Evolutionary conservation across 352 stramenopile genomes (phyloP), one percentile per base, ranked within the genome.

Genomic region (Globisporangium sylvaticum): DNA sequence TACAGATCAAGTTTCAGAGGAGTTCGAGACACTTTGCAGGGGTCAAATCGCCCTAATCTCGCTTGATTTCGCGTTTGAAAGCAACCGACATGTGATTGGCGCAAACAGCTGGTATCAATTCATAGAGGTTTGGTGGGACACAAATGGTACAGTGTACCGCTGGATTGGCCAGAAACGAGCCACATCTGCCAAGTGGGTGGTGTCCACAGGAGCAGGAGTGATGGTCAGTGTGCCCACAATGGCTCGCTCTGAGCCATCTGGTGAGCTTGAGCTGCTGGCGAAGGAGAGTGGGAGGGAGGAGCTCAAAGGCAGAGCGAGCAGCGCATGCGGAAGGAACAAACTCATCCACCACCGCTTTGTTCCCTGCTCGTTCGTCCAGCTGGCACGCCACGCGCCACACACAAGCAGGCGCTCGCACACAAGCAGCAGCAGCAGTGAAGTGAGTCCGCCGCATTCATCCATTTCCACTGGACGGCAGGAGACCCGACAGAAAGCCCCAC

Each of bases 291-390:
- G 54, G 54, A 59, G 27, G 42, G n/a, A 58, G 48, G 22, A 55
- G 37, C 37, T 44, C 37, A 44, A 44, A 12, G 20, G 37, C 37
- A 37, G 52, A 9, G 52, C 52, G 37, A 44, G 37, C 37, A 37
- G 52, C 20, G 52, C 52, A 37, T 24, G 54, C 34, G 25, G 15
- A 25, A 60, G 54, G 42, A 24, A 50, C 42, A 50, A 50, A 50
- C 42, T 50, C 54, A 44, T 44, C 54, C 18, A 27, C 54, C 18
- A 27, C 20, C 29, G 15, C 29, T 22, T 39, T 25, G 54, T 60
- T 60, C 54, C 54, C 29, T 60, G 54, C 54, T 60, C 27, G 29
- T 60, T 60, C 54, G 54, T 37, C 29, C 54, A 60, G 54, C 54
- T 25, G 27, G 29, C 54, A 58, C 52, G 52, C 29, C 42, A 50